Conservation (phyloP, 768 basidiomycete genomes). For the Leccinum imitatum region DNA sequence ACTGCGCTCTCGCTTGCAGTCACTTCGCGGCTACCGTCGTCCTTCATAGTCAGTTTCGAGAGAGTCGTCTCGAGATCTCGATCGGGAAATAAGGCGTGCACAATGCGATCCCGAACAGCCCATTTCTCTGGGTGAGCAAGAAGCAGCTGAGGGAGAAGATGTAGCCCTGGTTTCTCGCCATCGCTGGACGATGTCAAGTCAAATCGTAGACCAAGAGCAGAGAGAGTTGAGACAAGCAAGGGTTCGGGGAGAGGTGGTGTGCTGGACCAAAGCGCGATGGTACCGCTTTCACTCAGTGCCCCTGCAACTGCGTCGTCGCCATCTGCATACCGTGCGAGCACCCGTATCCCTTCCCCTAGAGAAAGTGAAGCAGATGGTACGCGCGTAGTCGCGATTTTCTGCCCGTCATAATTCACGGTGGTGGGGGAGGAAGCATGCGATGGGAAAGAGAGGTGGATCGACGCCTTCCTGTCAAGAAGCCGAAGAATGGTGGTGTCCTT, state of each 20-base stretch:
- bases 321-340: constrained; percentile 20
- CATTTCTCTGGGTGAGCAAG: constrained; percentile 27
- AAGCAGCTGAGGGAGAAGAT: constrained; percentile 30
- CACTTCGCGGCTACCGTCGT: constrained; percentile 41
- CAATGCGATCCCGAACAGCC: constrained; percentile 16
- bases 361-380: constrained; percentile 18
- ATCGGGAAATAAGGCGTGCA: constrained; percentile 21
- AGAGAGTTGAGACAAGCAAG: constrained; percentile 22
- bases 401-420: constrained; percentile 9
- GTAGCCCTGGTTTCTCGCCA: not conserved
- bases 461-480: constrained; percentile 21
- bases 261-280: constrained; percentile 32
- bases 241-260: constrained; percentile 24
- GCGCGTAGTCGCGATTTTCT: constrained; percentile 6
- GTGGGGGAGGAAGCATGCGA: constrained; percentile 11
- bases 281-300: constrained; percentile 25
- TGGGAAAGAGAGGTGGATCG: constrained; percentile 30
- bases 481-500: constrained; percentile 27
- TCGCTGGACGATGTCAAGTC: not conserved
- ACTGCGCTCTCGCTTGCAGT: constrained; percentile 19
- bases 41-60: constrained; percentile 48
- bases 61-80: constrained; percentile 35
- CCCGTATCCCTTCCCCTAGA: constrained; percentile 14
- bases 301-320: constrained; percentile 15
- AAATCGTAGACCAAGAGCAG: constrained; percentile 29